These are phyloP conservation scores for Astrothelium subdiscretum DNA, from an alignment of 495 filamentous ascomycete genomes.

Conservation along the genomic window DNA sequence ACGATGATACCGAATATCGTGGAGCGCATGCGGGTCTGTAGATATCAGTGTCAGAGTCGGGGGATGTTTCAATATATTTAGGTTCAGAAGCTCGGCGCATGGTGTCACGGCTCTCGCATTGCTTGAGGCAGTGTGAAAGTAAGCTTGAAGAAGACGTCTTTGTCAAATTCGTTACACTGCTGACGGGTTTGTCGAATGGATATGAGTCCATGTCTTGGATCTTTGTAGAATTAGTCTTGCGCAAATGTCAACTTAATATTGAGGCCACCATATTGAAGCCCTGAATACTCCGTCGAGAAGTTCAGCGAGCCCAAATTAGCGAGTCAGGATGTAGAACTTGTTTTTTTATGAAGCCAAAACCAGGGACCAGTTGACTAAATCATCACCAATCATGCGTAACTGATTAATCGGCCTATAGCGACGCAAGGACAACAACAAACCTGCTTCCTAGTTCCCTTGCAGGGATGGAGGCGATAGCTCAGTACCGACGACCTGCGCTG, in stretches of 20 bases:
- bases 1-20: slow-evolving; percentile 23
- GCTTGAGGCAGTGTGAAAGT: no score
- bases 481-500: no score
- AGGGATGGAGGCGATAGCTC: background rate
- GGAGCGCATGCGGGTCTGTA: slow-evolving; percentile 13
- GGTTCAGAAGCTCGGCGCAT: background rate
- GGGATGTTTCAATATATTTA: background rate
- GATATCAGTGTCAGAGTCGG: background rate
- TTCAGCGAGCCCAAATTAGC: no score
- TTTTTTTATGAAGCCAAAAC: no score
- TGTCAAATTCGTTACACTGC: background rate
- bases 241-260: no score
- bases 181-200: background rate
- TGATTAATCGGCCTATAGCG: background rate
- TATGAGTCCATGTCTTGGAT: background rate
- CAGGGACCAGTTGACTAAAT: background rate
- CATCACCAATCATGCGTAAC: background rate
- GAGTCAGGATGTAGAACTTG: no score
- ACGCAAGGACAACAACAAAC: background rate
- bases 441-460: background rate
- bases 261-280: no score
- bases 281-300: no score
- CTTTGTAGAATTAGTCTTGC: background rate
- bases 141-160: background rate
- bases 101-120: background rate